Base-by-base conservation (phyloP, 2,329 filamentous ascomycete genomes). In the Rhynchosporium secalis region DNA sequence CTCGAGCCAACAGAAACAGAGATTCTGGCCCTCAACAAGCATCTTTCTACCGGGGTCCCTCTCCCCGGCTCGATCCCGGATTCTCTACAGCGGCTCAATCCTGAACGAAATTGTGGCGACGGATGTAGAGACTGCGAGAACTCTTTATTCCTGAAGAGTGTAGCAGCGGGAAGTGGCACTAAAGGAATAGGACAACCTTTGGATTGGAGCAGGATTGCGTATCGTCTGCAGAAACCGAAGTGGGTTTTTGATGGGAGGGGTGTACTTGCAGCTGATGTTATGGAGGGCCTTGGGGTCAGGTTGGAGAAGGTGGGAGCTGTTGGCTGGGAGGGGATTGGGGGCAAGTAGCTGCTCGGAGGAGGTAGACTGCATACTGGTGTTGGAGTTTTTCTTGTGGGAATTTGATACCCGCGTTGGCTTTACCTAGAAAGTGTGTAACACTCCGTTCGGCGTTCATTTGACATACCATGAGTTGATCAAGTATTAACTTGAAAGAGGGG, bases 211-310 rank as follows among this genome's bases (percentile, higher is more conserved):
- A 75, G 74, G 38, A 76, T 83, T 13, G 76, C 78, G 4, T 75
- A 76, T 57, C 72, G 72, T 13, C 76, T 82, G 74, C 75, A 75
- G 60, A 75, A 77, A 49, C 80, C 80, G 1, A 80, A 76, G 63
- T 81, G 76, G 72, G 76, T 81, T 5, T 82, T 82, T 69, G 80
- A 83, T 69, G 80, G 80, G 5, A 72, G 74, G 45, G 69, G 73
- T 9, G 69, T 76, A 10, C 7, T 76, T 6, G 67, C 75, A 62
- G 63, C 57, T 7, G 62, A 52, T 29, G 66, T 62, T 29, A 65
- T 76, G 58, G 67, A 70, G 55, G 62, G 60, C 7, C 66, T 75
- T 5, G 75, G 74, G 1, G 70, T 75, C 1, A 62, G 66, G 15
- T 52, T 70, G 57, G 63, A 69, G 43, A 57, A 57, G 3, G 61